Percentiles rank a stretch among this genome's conserved stretches.
These are phyloP conservation scores for Neoboletus magnificus DNA, from an alignment of 768 basidiomycete species.

Conservation along the genomic window DNA sequence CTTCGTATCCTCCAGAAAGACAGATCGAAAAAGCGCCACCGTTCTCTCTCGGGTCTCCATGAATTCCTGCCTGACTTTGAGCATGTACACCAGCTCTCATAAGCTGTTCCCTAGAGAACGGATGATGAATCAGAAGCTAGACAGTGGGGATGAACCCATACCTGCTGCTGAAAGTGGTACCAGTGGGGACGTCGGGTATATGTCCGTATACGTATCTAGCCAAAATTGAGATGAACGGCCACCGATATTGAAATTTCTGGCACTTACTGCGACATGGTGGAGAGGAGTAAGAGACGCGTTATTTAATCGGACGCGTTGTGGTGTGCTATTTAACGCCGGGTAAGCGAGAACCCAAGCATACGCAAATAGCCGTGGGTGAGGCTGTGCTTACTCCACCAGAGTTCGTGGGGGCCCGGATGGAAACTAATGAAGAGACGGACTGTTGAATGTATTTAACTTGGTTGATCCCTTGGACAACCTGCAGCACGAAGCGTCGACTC, in stretches of 20 bases:
- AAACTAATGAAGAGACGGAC: background rate
- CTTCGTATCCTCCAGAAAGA: conserved; percentile 40
- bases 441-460: background rate
- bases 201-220: conserved; percentile 26
- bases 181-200: conserved; percentile 24
- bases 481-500: background rate
- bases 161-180: conserved; percentile 23
- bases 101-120: conserved; percentile 19
- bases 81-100: conserved; percentile 33
- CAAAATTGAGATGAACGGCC: background rate
- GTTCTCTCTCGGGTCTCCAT: conserved; percentile 25
- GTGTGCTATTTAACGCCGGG: conserved; percentile 6
- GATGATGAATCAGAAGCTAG: background rate
- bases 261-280: conserved; percentile 20
- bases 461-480: background rate
- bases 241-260: background rate
- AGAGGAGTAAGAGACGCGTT: conserved; percentile 14
- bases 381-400: too few relatives aligned
- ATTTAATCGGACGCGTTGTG: background rate
- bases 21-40: conserved; percentile 41
- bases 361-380: conserved; percentile 9
- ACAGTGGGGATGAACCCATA: background rate
- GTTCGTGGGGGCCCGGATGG: too few relatives aligned
- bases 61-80: conserved; percentile 37
- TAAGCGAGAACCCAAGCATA: conserved; percentile 4